Base-by-base conservation (phyloP, 352 stramenopile species). In the Globisporangium viniferum region DNA sequence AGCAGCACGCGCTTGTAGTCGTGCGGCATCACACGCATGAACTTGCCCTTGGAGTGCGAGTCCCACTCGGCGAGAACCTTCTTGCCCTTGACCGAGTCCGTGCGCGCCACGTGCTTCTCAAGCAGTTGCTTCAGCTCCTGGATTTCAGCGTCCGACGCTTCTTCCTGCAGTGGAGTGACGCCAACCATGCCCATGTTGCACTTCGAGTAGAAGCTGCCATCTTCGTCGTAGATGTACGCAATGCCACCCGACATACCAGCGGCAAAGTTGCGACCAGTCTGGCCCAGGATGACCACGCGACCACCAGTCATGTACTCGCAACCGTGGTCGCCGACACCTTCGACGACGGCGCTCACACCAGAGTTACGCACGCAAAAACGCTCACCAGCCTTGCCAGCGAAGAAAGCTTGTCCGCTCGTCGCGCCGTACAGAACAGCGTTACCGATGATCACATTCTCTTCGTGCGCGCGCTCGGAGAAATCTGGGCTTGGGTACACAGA, bases 221-320 rank as follows among this genome's bases (percentile, higher is more conserved):
- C 78, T 39, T 95, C 92, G 73, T 99, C 97, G 66, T 98, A 99
- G 63, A 99, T 89, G 81, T 98, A 99, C 14, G 95, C 96, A 67
- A 98, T 96, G 55, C 96, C 96, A 51, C 97, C 96, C 70, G 89
- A 98, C 95, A 99, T 99, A 70, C 96, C 96, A 35, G 96, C 96
- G 55, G 92, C 96, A 79, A 98, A 98, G 85, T 99, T 99, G 69
- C 95, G 90, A 39, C 97, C 96, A 41, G 94, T 99, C 27, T 84
- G 75, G 20, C 96, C 96, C 7, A 99, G 79, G 57, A 97, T 88
- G 33, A 98, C 92, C 36, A 98, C 88, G 59, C 90, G 76, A 67
- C 95, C 96, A 67, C 96, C 96, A n/a, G 97, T 99, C 97, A 99
- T 99, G 88, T 99, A 99, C 79, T 99, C 97, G 64, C 93, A 98